Conservation (phyloP, 2,329 filamentous ascomycete genomes). For the Karstenula rhodostoma region DNA sequence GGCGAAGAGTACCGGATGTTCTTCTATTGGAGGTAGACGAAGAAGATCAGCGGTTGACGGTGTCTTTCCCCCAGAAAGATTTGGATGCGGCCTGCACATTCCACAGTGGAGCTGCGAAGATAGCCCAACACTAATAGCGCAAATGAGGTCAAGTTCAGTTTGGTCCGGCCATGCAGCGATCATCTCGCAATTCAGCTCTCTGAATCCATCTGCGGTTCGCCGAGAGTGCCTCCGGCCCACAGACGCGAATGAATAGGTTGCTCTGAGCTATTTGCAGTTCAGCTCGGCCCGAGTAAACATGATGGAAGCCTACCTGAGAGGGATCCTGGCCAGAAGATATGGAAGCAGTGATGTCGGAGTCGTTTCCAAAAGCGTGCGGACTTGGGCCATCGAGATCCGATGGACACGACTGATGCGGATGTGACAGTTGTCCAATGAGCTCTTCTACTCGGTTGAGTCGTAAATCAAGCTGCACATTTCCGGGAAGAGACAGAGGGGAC, state of each 20-base stretch:
- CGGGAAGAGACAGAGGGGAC: neutral
- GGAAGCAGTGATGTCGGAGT: neutral
- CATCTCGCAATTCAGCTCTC: constrained; percentile 41
- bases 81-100: constrained; percentile 46
- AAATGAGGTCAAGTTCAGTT: constrained; percentile 51
- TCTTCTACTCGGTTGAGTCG: constrained; percentile 19
- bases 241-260: neutral
- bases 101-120: constrained; percentile 49
- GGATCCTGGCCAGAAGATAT: neutral
- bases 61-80: constrained; percentile 21
- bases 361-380: neutral
- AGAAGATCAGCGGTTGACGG: constrained; percentile 46
- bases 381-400: neutral
- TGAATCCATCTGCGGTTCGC: neutral
- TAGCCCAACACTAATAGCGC: constrained; percentile 36
- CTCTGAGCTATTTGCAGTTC: neutral
- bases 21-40: constrained; percentile 25
- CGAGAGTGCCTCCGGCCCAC: neutral
- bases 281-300: neutral
- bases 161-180: constrained; percentile 51
- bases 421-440: neutral
- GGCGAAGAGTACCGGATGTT: constrained; percentile 46
- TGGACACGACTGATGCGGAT: neutral
- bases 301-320: neutral
- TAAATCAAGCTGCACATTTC: constrained; percentile 12